Evolutionary conservation across 1,139 yeast genomes (phyloP), one percentile per base, ranked within the genome.

Genomic region (Zygoascus hellenicus): DNA sequence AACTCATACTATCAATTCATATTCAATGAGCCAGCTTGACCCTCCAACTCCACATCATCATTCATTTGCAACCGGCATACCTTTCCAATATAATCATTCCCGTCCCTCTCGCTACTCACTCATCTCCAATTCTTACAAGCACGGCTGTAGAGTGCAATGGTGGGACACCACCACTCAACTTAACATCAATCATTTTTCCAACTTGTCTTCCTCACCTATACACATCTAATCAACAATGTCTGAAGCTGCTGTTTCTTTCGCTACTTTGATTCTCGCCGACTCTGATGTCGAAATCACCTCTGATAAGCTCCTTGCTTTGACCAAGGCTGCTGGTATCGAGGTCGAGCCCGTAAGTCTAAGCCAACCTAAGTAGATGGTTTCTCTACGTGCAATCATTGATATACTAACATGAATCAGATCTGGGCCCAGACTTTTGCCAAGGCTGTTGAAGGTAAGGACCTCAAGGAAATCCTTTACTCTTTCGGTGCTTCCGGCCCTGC

Each of bases 181-280:
- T 38, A 19, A 14, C 14, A 13, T 19, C 19, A 22, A 26, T 33
- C 34, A 15, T 32, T 35, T 42, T 40, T 41, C 19, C 45, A 35
- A 14, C 15, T 32, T 32, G 17, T 17, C 16, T 30, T 36, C 35
- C 19, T 33, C 13, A 15, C 39, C 16, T 16, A 22, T 22, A 22
- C 26, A 22, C 26, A 37, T 37, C 41, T n/a, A 22, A 43, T 44
- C 46, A 41, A 41, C 47, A 54, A 59, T 59, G 62, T 59, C 62
- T 52, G 70, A 67, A 57, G 65, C 68, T 57, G 66, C 67, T 55
- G 68, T 66, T 53, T 67, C 67, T 54, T 56, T 63, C 69, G 97
- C 97, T 72, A 92, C 97, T 70, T 84, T 90, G 76, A 88, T 89
- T 80, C 81, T 89, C 75, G 95, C 96, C 64, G 97, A 89, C 75